Evolutionary conservation across 2,329 filamentous ascomycete genomes (phyloP).

Genomic region (Verticillium dahliae): DNA sequence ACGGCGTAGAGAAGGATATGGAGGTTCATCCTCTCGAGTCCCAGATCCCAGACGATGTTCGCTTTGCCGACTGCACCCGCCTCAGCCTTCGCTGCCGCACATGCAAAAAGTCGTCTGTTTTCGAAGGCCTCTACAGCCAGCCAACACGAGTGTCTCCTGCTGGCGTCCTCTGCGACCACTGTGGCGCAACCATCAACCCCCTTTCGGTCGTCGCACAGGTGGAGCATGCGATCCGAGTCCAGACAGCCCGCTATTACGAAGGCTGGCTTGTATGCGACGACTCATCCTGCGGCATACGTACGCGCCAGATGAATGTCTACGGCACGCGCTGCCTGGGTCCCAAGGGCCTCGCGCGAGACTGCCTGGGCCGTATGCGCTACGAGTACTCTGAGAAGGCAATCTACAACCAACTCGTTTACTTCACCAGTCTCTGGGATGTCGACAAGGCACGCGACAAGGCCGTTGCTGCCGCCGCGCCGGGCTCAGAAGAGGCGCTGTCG

Average conservation of each 20-base stretch:
- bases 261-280: constrained; percentile 90
- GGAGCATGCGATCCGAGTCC: constrained; percentile 72
- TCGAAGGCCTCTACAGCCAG: constrained; percentile 65
- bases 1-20: constrained; percentile 46
- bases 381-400: constrained; percentile 83
- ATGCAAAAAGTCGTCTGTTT: constrained; percentile 67
- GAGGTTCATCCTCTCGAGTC: constrained; percentile 90
- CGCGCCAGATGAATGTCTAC: constrained; percentile 88
- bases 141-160: constrained; percentile 59
- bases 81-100: constrained; percentile 73
- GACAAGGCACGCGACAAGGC: constrained; percentile 64
- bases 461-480: constrained; percentile 26
- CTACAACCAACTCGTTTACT: constrained; percentile 93
- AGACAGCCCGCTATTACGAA: constrained; percentile 83
- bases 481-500: constrained; percentile 26
- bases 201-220: constrained; percentile 80
- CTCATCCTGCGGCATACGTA: constrained; percentile 75
- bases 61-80: constrained; percentile 75
- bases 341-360: constrained; percentile 76
- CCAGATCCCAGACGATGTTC: constrained; percentile 84
- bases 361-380: constrained; percentile 80
- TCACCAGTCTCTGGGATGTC: constrained; percentile 78
- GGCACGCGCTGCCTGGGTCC: constrained; percentile 85
- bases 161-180: constrained; percentile 69
- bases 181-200: constrained; percentile 57